These are phyloP conservation scores for Epichloe typhina DNA, from an alignment of 2,329 filamentous ascomycete species.

Conservation along the genomic window DNA sequence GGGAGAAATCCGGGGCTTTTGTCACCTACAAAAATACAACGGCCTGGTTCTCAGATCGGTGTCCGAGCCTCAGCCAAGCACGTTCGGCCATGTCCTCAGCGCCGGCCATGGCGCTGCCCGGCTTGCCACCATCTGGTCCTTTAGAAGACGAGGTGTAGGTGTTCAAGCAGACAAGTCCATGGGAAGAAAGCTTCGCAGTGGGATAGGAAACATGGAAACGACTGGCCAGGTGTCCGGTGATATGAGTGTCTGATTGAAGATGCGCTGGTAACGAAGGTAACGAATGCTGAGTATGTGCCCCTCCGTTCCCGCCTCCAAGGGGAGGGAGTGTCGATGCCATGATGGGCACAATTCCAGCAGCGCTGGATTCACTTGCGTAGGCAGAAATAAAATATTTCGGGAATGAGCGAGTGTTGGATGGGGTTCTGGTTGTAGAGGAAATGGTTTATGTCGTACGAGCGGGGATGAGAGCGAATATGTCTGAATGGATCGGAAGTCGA, in stretches of 20 bases:
- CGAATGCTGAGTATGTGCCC: slow-evolving; percentile 69
- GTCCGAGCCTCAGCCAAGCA: slow-evolving; percentile 73
- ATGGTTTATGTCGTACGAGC: neutral
- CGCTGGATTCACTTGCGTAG: neutral
- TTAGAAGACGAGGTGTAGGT: slow-evolving; percentile 85
- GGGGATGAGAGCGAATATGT: neutral
- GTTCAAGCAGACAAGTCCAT: slow-evolving; percentile 84
- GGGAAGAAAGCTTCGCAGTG: slow-evolving; percentile 78
- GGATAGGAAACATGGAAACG: slow-evolving; percentile 88
- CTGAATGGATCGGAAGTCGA: neutral
- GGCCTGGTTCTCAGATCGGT: slow-evolving; percentile 85
- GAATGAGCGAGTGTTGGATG: neutral
- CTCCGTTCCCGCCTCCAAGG: slow-evolving; percentile 35
- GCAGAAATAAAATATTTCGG: neutral
- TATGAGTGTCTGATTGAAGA: slow-evolving; percentile 62
- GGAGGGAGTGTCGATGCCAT: slow-evolving; percentile 50
- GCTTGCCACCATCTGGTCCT: slow-evolving; percentile 79
- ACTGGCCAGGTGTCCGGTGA: slow-evolving; percentile 71
- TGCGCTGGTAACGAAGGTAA: slow-evolving; percentile 79
- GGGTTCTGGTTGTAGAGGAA: neutral
- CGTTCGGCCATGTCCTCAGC: slow-evolving; percentile 84
- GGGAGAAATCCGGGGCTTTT: neutral
- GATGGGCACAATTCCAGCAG: slow-evolving; percentile 20
- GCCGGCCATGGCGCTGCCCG: slow-evolving; percentile 83
- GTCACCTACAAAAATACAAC: slow-evolving; percentile 74